A percentile compares a stretch with the other conserved stretches of the same genome.
These are phyloP conservation scores for Phellopilus nigrolimitatus DNA, from an alignment of 1,284 basidiomycete genomes.

Conservation along the genomic window DNA sequence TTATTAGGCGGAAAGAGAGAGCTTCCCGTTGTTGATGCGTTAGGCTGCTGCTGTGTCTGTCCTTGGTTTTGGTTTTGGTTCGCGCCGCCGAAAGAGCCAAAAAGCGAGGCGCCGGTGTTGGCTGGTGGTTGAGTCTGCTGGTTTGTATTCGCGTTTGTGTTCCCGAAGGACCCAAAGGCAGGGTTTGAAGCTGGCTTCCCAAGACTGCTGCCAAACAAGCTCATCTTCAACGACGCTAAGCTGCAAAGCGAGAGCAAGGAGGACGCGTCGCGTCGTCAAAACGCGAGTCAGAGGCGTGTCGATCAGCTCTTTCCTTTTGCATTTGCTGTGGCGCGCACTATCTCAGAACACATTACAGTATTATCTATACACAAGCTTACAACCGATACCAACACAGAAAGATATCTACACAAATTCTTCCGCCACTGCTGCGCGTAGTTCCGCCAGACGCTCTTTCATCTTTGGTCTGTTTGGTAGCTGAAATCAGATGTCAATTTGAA, in stretches of 20 bases:
- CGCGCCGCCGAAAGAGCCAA: slow-evolving; percentile 15
- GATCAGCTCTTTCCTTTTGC: too few species aligned
- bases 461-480: slow-evolving; percentile 34
- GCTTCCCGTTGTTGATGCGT: neutral
- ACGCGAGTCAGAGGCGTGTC: too few species aligned
- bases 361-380: neutral
- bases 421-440: slow-evolving; percentile 31
- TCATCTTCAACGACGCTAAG: neutral
- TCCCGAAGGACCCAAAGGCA: slow-evolving; percentile 15
- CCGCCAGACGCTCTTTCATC: slow-evolving; percentile 44
- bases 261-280: too few species aligned
- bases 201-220: slow-evolving; percentile 14
- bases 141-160: slow-evolving; percentile 8
- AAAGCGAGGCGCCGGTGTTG: slow-evolving; percentile 6
- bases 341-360: neutral
- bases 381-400: neutral
- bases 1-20: slow-evolving; percentile 12
- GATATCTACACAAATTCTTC: neutral
- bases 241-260: neutral
- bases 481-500: neutral
- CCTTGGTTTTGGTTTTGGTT: slow-evolving; percentile 13
- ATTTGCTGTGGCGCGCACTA: too few species aligned
- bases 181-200: slow-evolving; percentile 6
- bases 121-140: neutral
- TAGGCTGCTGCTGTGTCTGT: slow-evolving; percentile 8